phyloP scores from a whole-genome alignment of 495 filamentous ascomycete species.

The Penicillium odoratum region DNA sequence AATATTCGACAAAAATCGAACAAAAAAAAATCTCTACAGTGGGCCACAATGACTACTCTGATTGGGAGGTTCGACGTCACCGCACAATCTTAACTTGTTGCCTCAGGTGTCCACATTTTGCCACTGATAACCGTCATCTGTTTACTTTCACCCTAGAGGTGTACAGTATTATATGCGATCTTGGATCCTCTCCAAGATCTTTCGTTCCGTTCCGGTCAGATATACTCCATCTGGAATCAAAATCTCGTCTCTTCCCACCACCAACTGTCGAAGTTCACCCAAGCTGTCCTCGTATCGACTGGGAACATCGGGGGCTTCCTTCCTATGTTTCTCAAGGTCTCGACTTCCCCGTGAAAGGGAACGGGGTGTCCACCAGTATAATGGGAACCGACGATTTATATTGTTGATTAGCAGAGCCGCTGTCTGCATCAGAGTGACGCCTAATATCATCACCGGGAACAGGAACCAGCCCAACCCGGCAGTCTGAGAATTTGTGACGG shows the following conservation, averaged over 20 bases:
- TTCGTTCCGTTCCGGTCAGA: conserved; percentile 34
- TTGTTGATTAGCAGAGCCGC: conserved; percentile 75
- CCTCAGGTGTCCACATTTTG: conserved; percentile 7
- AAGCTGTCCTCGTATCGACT: conserved; percentile 32
- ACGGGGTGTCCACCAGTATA: conserved; percentile 66
- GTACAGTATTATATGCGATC: conserved; percentile 27
- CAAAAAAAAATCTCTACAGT: conserved; percentile 36
- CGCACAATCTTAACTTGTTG: conserved; percentile 1
- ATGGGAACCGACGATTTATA: conserved; percentile 69
- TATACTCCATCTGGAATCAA: conserved; percentile 36
- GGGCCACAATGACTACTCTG: conserved; percentile 23
- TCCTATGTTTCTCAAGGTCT: conserved; percentile 28
- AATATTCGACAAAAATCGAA: conserved; percentile 2
- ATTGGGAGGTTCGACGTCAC: conserved; percentile 38
- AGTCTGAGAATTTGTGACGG: conserved; percentile 59
- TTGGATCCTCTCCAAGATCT: conserved; percentile 33
- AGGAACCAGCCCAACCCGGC: conserved; percentile 69
- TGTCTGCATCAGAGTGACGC: conserved; percentile 61
- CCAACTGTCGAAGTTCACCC: conserved; percentile 29
- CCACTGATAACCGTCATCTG: conserved; percentile 2
- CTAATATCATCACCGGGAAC: conserved; percentile 66
- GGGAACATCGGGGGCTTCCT: conserved; percentile 16
- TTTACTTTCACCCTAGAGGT: not conserved
- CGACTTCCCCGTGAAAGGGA: conserved; percentile 25
- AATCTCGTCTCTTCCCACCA: conserved; percentile 33